phyloP scores from a whole-genome alignment of 345 rosid species.

The Salix dunnii region DNA sequence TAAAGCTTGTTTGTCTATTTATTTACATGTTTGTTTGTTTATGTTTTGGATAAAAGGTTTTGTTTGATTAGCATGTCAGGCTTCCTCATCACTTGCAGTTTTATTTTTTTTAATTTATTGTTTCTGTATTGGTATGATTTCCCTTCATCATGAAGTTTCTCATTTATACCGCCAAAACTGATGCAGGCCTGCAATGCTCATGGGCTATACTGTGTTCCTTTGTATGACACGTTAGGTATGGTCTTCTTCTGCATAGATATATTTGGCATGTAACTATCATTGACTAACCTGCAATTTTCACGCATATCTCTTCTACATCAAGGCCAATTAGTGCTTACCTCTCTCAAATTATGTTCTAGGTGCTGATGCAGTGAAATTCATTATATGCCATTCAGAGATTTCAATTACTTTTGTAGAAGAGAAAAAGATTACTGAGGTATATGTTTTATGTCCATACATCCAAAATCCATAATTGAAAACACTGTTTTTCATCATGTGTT shows the following conservation, averaged over 20 bases:
- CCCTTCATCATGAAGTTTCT: background rate
- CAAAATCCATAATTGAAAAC: background rate
- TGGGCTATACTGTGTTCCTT: slow-evolving; percentile 91
- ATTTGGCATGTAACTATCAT: background rate
- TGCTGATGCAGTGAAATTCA: slow-evolving; percentile 86
- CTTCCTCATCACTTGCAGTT: background rate
- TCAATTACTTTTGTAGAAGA: slow-evolving; percentile 87
- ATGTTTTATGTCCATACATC: background rate
- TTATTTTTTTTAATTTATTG: background rate
- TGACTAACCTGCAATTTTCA: background rate
- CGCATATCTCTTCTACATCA: background rate
- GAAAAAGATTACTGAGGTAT: slow-evolving; percentile 85
- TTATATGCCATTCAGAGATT: slow-evolving; percentile 83
- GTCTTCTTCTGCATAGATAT: slow-evolving; percentile 3
- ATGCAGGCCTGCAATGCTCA: slow-evolving; percentile 98
- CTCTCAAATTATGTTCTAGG: slow-evolving; percentile 42
- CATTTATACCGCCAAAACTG: slow-evolving; percentile 16
- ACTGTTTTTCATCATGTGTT: background rate
- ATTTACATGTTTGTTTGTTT: background rate
- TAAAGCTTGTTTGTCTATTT: background rate
- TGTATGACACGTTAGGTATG: slow-evolving; percentile 95
- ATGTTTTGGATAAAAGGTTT: background rate
- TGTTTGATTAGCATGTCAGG: background rate
- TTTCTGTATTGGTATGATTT: background rate
- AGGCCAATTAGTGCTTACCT: slow-evolving; percentile 1